A percentile compares a stretch with the other conserved stretches of the same genome.
These are phyloP conservation scores for Mycocentrospora acerina DNA, from an alignment of 2,329 filamentous ascomycete species.

Conservation along the genomic window DNA sequence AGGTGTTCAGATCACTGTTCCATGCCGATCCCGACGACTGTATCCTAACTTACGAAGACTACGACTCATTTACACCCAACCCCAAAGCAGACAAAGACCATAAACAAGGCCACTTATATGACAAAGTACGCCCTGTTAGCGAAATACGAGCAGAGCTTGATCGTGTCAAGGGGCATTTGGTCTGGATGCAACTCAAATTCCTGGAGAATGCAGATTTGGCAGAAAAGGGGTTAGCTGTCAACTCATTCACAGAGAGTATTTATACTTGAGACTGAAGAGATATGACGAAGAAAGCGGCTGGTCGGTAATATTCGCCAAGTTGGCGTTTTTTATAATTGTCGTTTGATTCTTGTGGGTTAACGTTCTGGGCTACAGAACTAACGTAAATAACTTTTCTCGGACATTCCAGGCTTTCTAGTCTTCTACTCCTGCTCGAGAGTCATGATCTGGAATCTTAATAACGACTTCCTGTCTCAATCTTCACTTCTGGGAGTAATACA, in stretches of 20 bases:
- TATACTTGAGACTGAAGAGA: constrained; percentile 62
- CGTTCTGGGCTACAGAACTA: too few species aligned
- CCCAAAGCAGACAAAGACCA: constrained; percentile 59
- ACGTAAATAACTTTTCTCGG: too few species aligned
- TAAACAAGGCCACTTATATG: constrained; percentile 84
- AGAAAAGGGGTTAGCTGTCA: constrained; percentile 82
- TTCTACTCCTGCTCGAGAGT: too few species aligned
- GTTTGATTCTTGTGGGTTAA: too few species aligned
- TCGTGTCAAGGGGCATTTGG: constrained; percentile 81
- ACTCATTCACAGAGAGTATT: constrained; percentile 82
- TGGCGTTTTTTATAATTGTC: too few species aligned
- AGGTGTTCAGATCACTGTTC: constrained; percentile 76
- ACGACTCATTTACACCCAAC: constrained; percentile 68
- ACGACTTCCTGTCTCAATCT: too few species aligned
- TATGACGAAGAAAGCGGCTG: neutral
- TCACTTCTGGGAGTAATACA: too few species aligned
- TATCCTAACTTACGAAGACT: constrained; percentile 87
- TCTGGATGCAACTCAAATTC: constrained; percentile 94
- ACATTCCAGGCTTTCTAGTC: too few species aligned
- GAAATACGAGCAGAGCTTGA: constrained; percentile 76
- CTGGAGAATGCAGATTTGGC: constrained; percentile 84
- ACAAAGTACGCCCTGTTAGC: constrained; percentile 63
- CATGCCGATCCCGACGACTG: constrained; percentile 87
- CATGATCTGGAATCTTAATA: too few species aligned
- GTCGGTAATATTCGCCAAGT: too few species aligned